Base-by-base conservation (phyloP, 2,329 filamentous ascomycete species). In the Thelonectria olida region DNA sequence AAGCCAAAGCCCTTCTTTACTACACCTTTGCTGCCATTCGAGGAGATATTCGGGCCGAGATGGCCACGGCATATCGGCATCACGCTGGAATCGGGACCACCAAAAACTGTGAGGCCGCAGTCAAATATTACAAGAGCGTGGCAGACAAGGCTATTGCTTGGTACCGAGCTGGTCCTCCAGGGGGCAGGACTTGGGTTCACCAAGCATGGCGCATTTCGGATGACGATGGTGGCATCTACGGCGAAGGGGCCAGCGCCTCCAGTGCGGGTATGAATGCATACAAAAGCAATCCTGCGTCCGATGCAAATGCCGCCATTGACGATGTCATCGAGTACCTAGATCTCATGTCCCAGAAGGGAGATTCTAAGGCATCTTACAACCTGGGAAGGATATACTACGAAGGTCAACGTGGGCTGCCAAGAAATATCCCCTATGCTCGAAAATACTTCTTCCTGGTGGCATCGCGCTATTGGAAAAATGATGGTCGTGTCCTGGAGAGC, bases 291-390 rank as follows among this genome's bases (percentile, higher is more conserved):
- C 85, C 89, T 1, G 90, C 91, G 66, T 92, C 92, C 3, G 92
- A 96, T 73, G 88, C 91, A 1, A 91, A 97, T 71, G 93, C 93
- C 1, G 92, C 92, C 15, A 87, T 97, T 60, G 93, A 97, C 70
- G 95, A 99, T 76, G 91, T 98, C 15, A 88, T 99, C 61, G 96
- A 99, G 74, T 99, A 97, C 70, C 82, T 97, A 67, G 92, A 97
- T 70, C 84, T 97, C 41, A 90, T 97, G 84, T 93, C 93, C 6
- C 88, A 94, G 62, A 97, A 97, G 74, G 93, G 94, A 10, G 93
- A 97, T 72, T 87, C 92, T 57, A 93, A 92, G 74, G 92, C 94
- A 1, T 95, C 92, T 0, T 93, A 94, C 71, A 94, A 92, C 63
- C 81, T 97, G 1, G 94, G 92, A 3, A 89, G 92, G 66, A 86